Evolutionary conservation across 805 yeast genomes (phyloP).

Genomic region (Cyberlindnera samutprakarnensis): DNA sequence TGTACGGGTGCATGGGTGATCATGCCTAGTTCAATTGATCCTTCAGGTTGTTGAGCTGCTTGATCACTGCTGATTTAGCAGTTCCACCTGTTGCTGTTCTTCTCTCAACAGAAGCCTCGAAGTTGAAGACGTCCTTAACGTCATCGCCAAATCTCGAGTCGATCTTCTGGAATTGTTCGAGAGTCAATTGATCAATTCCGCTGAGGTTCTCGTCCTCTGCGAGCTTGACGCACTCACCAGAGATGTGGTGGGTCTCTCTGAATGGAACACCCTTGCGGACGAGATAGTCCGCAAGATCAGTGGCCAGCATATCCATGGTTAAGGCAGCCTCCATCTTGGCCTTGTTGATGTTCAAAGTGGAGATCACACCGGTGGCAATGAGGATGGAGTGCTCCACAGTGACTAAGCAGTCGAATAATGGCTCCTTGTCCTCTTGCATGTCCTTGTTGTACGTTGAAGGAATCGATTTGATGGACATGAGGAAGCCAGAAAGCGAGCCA

Average conservation of each 20-base stretch:
- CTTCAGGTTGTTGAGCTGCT: constrained; percentile 46
- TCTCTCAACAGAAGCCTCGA: constrained; percentile 92
- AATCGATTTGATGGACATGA: constrained; percentile 94
- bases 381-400: constrained; percentile 92
- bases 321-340: constrained; percentile 79
- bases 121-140: constrained; percentile 79
- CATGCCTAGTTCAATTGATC: constrained; percentile 22
- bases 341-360: constrained; percentile 69
- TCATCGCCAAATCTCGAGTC: constrained; percentile 77
- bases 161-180: constrained; percentile 72
- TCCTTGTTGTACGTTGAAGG: constrained; percentile 98
- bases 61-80: constrained; percentile 79
- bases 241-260: constrained; percentile 97
- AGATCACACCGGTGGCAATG: constrained; percentile 94
- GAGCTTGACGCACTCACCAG: constrained; percentile 91
- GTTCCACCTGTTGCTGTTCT: constrained; percentile 97
- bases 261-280: constrained; percentile 98
- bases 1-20: too few species aligned
- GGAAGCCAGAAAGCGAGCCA: constrained; percentile 90
- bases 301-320: constrained; percentile 98
- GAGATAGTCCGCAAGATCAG: constrained; percentile 95
- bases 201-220: constrained; percentile 74
- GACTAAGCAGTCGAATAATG: constrained; percentile 83
- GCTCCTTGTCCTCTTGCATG: constrained; percentile 98
- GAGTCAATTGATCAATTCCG: constrained; percentile 79